phyloP scores from a whole-genome alignment of 2,329 filamentous ascomycete genomes.

The Fusarium denticulatum region DNA sequence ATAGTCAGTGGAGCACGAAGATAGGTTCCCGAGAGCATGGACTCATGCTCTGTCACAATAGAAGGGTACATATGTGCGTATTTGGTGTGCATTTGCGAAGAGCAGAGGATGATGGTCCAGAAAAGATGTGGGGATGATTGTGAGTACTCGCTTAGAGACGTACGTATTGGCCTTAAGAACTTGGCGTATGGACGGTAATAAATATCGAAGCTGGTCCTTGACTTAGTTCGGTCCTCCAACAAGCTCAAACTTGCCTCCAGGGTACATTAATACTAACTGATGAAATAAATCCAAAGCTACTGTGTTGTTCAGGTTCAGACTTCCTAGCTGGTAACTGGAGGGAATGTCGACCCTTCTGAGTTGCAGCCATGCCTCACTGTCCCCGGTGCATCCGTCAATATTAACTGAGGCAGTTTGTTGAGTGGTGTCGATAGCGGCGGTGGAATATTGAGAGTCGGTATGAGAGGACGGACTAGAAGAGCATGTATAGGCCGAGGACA shows the following conservation, averaged over 20 bases:
- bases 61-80: neutral
- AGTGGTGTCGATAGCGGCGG: too few relatives aligned
- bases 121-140: neutral
- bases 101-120: neutral
- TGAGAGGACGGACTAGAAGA: neutral
- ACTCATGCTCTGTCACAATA: neutral
- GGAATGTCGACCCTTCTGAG: neutral
- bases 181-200: neutral
- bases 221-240: neutral
- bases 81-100: neutral
- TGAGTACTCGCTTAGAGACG: neutral
- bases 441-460: neutral
- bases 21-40: neutral
- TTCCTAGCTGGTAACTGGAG: neutral
- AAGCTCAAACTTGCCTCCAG: neutral
- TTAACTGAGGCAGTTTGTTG: neutral
- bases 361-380: neutral
- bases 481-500: neutral
- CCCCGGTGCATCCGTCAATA: rapidly evolving
- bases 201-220: rapidly evolving
- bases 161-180: neutral
- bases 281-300: neutral
- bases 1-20: neutral
- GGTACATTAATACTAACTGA: neutral
- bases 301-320: neutral